phyloP scores from a whole-genome alignment of 1,139 yeast species.

The Hanseniaspora gamundiae region DNA sequence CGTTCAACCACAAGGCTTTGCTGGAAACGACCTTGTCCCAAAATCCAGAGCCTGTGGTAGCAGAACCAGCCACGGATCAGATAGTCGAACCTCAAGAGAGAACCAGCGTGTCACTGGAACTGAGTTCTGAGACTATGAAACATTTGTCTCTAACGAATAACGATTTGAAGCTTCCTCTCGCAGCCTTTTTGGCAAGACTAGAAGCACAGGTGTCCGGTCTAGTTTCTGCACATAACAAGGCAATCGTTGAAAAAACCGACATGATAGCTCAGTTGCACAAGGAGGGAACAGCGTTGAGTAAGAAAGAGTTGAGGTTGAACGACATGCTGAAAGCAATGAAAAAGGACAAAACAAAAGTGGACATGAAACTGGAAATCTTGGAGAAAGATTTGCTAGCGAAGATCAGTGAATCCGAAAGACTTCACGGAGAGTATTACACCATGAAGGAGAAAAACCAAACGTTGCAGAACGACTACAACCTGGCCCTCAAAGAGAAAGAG shows the following conservation, averaged over 20 bases:
- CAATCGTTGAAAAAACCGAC: constrained; percentile 23
- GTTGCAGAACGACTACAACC: constrained; percentile 23
- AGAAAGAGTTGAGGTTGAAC: constrained; percentile 58
- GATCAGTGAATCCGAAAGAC: constrained; percentile 10
- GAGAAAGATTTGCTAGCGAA: constrained; percentile 22
- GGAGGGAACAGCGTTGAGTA: constrained; percentile 32
- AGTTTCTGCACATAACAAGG: constrained; percentile 9
- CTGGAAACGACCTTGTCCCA: too few species aligned
- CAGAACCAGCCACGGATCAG: constrained; percentile 6
- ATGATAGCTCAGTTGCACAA: constrained; percentile 13
- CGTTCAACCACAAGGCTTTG: too few species aligned
- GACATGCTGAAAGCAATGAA: constrained; percentile 56
- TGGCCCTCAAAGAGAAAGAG: constrained; percentile 19
- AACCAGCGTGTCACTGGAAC: too few species aligned
- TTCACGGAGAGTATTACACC: constrained; percentile 3
- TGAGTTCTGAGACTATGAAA: not conserved
- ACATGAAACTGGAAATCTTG: constrained; percentile 35
- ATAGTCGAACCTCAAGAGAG: constrained; percentile 1
- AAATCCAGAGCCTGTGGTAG: too few species aligned
- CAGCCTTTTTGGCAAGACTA: constrained; percentile 8
- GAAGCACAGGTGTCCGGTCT: constrained; percentile 2
- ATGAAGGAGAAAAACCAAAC: constrained; percentile 3
- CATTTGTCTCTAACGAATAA: constrained; percentile 9
- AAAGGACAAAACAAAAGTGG: constrained; percentile 31
- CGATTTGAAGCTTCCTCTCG: constrained; percentile 12